phyloP scores from a whole-genome alignment of 176 grass and related monocot genomes.

The Bothriochloa decipiens region DNA sequence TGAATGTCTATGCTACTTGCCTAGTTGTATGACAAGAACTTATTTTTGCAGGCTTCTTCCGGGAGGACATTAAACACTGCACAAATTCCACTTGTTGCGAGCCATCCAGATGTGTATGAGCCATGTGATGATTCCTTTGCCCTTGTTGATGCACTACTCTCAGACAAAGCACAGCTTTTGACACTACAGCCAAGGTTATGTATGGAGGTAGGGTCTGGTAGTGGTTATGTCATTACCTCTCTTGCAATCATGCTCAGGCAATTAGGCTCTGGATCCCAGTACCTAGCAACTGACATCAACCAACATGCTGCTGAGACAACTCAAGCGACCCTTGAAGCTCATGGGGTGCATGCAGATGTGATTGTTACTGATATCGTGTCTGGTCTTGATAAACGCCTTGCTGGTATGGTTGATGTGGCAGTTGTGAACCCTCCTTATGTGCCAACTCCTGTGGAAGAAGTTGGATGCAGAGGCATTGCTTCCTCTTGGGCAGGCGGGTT shows the following conservation, averaged over 20 bases:
- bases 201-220: constrained; percentile 83
- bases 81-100: constrained; percentile 72
- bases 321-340: constrained; percentile 72
- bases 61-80: constrained; percentile 69
- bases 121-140: constrained; percentile 96
- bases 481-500: constrained; percentile 93
- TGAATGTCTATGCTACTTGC: neutral
- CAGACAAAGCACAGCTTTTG: constrained; percentile 71
- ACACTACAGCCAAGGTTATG: constrained; percentile 71
- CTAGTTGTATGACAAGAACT: neutral
- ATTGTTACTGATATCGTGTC: constrained; percentile 75
- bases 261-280: constrained; percentile 65
- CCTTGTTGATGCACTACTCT: constrained; percentile 91
- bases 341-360: constrained; percentile 80
- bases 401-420: constrained; percentile 76
- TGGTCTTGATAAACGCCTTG: constrained; percentile 71
- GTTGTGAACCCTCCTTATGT: constrained; percentile 96
- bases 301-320: constrained; percentile 74
- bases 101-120: constrained; percentile 90
- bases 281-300: constrained; percentile 92
- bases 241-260: constrained; percentile 85
- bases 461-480: constrained; percentile 72
- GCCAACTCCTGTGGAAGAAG: constrained; percentile 89
- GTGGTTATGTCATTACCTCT: constrained; percentile 92
- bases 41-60: constrained; percentile 48